Conservation (phyloP, 768 basidiomycete species). For the Calocybe gangraenosa region DNA sequence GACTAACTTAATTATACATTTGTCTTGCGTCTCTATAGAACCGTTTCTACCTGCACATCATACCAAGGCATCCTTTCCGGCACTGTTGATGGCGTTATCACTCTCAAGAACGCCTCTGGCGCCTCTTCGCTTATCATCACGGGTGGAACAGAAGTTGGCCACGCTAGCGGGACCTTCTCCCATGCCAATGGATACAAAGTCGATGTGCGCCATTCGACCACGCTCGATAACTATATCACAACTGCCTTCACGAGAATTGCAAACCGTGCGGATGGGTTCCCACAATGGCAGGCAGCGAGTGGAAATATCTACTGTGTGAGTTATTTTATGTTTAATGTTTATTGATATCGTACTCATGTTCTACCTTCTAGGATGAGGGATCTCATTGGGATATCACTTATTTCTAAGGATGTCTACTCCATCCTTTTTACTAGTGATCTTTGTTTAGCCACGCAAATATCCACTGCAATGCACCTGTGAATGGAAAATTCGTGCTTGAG, state of each 20-base stretch:
- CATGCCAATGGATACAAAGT: conserved; percentile 26
- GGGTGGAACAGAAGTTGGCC: conserved; percentile 41
- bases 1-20: not conserved
- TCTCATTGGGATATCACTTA: conserved; percentile 25
- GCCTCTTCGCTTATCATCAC: conserved; percentile 61
- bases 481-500: no score
- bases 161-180: conserved; percentile 23
- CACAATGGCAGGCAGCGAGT: conserved; percentile 23
- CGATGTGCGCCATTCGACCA: conserved; percentile 20
- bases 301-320: conserved; percentile 27
- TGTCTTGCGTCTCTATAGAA: conserved; percentile 9
- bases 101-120: conserved; percentile 37
- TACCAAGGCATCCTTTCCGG: conserved; percentile 23
- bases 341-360: not conserved
- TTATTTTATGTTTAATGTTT: not conserved
- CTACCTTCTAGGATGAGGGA: conserved; percentile 21
- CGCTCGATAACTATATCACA: conserved; percentile 22
- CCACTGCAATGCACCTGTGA: no score
- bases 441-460: no score
- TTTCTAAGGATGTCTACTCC: conserved; percentile 2
- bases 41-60: conserved; percentile 22
- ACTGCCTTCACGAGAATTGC: conserved; percentile 21
- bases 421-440: not conserved
- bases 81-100: conserved; percentile 25
- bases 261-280: conserved; percentile 23